Percentiles rank a stretch among this genome's conserved stretches.
phyloP scores from a whole-genome alignment of 768 basidiomycete species.

The Naematelia aurantialba region DNA sequence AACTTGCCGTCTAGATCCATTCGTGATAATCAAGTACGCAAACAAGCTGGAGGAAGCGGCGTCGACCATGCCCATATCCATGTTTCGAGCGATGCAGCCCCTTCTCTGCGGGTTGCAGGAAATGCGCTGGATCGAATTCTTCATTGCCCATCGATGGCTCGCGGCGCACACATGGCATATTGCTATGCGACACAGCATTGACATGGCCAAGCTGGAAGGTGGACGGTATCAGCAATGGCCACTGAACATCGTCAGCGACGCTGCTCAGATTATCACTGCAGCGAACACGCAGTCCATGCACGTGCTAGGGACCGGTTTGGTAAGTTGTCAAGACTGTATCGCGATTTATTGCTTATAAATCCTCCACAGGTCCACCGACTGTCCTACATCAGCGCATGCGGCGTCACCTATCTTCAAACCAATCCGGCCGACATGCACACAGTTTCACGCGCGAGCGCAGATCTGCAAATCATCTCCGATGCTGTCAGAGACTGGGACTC shows the following conservation, averaged over 20 bases:
- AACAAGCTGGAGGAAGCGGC: neutral
- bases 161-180: conserved; percentile 3
- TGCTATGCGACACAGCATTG: conserved; percentile 3
- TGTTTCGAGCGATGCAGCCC: neutral
- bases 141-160: conserved; percentile 2
- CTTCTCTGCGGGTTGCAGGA: neutral
- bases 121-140: conserved; percentile 2
- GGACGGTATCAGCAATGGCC: neutral
- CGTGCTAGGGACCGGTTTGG: conserved; percentile 1
- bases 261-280: neutral
- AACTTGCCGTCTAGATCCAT: neutral
- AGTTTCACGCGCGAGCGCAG: neutral
- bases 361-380: neutral
- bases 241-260: conserved; percentile 4
- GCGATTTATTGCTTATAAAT: neutral
- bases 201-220: conserved; percentile 7
- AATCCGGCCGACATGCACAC: neutral
- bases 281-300: neutral
- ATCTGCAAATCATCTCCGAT: neutral
- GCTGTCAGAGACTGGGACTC: conserved; percentile 4
- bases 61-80: neutral
- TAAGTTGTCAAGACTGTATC: neutral
- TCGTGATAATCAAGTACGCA: neutral
- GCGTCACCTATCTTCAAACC: neutral
- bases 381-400: conserved; percentile 1